These are phyloP conservation scores for Apophysomyces trapeziformis DNA, from an alignment of 371 early-diverging fungal species.

Conservation along the genomic window DNA sequence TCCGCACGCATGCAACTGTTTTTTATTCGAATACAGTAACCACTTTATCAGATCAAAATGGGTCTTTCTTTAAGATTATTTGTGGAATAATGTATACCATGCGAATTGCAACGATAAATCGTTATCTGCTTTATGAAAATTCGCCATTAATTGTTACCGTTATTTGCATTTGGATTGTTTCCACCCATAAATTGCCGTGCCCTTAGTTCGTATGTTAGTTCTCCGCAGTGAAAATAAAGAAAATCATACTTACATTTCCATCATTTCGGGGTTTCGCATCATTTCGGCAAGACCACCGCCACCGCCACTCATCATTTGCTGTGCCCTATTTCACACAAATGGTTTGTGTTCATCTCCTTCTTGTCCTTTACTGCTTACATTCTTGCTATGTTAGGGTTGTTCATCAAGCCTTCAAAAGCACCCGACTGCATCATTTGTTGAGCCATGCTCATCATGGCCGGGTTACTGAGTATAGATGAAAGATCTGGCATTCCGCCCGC, in stretches of 20 bases:
- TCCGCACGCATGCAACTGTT: too few species aligned
- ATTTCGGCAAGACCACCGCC: constrained; percentile 67
- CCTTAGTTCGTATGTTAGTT: constrained; percentile 35
- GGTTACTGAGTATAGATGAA: constrained; percentile 82
- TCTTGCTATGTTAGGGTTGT: constrained; percentile 83
- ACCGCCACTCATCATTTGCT: constrained; percentile 73
- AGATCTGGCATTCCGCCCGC: constrained; percentile 69
- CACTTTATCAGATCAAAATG: too few species aligned
- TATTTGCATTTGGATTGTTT: constrained; percentile 31
- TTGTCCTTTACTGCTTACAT: constrained; percentile 59
- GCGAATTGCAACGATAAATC: too few species aligned
- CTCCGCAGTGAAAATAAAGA: background rate
- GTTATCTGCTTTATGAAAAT: background rate
- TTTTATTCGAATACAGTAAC: too few species aligned
- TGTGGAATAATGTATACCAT: too few species aligned
- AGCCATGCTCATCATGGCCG: constrained; percentile 93
- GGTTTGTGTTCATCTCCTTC: background rate
- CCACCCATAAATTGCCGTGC: constrained; percentile 75
- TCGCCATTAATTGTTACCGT: constrained; percentile 3
- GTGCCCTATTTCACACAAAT: constrained; percentile 58
- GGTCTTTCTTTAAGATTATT: too few species aligned
- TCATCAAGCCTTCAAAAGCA: constrained; percentile 82
- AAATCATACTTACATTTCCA: constrained; percentile 63
- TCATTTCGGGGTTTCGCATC: constrained; percentile 81
- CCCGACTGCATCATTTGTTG: constrained; percentile 94